Conservation (phyloP, 2,329 filamentous ascomycete genomes). For the Verticillium dahliae region DNA sequence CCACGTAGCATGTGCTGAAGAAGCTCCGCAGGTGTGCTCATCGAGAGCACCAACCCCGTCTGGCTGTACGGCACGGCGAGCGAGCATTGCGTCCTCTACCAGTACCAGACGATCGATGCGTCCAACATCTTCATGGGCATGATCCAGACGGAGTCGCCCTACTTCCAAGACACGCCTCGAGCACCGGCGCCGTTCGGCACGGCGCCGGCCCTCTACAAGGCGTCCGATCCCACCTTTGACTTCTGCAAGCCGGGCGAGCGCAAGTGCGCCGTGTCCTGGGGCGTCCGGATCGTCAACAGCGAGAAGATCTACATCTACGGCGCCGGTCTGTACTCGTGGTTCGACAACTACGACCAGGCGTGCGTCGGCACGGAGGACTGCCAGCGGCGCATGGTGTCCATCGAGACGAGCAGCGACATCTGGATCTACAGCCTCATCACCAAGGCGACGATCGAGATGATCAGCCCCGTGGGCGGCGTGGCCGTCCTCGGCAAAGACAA, state of each 20-base stretch:
- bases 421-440: conserved; percentile 18
- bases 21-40: conserved; percentile 16
- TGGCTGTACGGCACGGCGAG: conserved; percentile 35
- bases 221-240: conserved; percentile 6
- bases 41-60: conserved; percentile 21
- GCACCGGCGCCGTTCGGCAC: neutral
- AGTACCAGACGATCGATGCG: conserved; percentile 40
- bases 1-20: no score
- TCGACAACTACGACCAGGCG: conserved; percentile 16
- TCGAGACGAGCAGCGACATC: conserved; percentile 13
- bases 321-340: conserved; percentile 22
- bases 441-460: conserved; percentile 8
- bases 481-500: no score
- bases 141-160: conserved; percentile 51
- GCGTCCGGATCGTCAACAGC: conserved; percentile 14
- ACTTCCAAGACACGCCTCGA: conserved; percentile 45
- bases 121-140: conserved; percentile 41
- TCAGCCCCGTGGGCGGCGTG: neutral
- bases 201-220: no score
- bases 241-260: conserved; percentile 5
- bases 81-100: conserved; percentile 41
- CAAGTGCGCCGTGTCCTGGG: conserved; percentile 17
- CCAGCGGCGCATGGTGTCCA: conserved; percentile 13
- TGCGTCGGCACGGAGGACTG: conserved; percentile 17
- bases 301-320: conserved; percentile 15